phyloP scores from a whole-genome alignment of 2,329 filamentous ascomycete genomes.

The Nakataea oryzae region DNA sequence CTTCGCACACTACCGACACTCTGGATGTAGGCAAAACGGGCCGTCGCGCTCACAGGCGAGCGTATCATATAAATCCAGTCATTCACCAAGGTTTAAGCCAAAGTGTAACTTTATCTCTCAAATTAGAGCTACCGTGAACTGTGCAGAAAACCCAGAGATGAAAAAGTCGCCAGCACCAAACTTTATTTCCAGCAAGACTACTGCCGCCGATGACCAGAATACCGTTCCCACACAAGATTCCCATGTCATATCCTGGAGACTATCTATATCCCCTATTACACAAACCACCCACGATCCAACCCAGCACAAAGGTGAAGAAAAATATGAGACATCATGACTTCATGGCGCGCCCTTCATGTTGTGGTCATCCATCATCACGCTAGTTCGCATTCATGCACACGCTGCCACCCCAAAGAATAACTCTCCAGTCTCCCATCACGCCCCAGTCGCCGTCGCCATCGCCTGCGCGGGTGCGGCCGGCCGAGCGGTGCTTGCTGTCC shows the following conservation, averaged over 20 bases:
- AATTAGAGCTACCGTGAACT: too few species aligned
- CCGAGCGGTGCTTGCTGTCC: slow-evolving; percentile 5
- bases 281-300: background rate
- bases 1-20: too few species aligned
- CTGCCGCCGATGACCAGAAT: background rate
- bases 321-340: background rate
- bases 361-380: background rate
- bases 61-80: too few species aligned
- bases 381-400: background rate
- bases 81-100: too few species aligned
- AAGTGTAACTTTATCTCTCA: too few species aligned
- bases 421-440: background rate
- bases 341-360: background rate
- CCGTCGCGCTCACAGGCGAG: too few species aligned
- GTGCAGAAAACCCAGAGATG: background rate
- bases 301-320: background rate
- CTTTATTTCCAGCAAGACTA: background rate
- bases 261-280: background rate
- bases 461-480: slow-evolving; percentile 14
- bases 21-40: too few species aligned
- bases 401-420: background rate
- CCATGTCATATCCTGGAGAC: background rate
- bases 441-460: slow-evolving; percentile 1
- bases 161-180: background rate
- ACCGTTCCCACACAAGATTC: background rate